Conservation (phyloP, 2,329 filamentous ascomycete genomes). For the Trichoderma arundinaceum region DNA sequence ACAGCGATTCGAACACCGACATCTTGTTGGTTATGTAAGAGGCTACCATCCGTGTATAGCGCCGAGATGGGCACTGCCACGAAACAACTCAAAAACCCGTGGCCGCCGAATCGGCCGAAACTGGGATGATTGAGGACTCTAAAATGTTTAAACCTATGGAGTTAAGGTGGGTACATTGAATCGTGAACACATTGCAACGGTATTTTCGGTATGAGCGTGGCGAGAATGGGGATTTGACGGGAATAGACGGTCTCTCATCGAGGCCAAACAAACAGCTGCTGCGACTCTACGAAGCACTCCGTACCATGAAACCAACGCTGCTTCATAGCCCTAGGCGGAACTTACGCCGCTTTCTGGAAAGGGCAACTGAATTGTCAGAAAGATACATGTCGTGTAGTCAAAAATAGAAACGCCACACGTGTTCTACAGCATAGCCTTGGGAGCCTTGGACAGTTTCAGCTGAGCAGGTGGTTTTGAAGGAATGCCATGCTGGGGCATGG, state of each 20-base stretch:
- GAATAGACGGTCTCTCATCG: not conserved
- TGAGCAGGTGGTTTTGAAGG: not conserved
- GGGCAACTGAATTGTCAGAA: not conserved
- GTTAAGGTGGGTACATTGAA: not conserved
- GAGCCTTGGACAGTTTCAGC: slow-evolving; percentile 19
- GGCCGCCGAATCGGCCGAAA: not conserved
- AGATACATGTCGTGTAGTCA: not conserved
- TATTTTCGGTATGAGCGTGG: not conserved
- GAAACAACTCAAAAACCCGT: not conserved
- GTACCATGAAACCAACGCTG: slow-evolving; percentile 3
- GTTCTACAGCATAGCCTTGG: slow-evolving; percentile 7
- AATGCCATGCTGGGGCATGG: not conserved
- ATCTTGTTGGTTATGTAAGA: slow-evolving; percentile 14
- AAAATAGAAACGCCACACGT: slow-evolving; percentile 28
- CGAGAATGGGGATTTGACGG: not conserved
- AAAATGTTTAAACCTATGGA: not conserved
- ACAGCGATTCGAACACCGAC: slow-evolving; percentile 18
- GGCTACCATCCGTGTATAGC: not conserved
- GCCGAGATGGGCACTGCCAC: slow-evolving; percentile 18
- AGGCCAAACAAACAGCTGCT: not conserved
- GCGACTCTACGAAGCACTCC: not conserved
- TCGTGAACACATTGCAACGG: not conserved
- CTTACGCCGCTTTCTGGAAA: not conserved
- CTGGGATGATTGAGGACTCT: slow-evolving; percentile 14
- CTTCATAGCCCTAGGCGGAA: not conserved